Conservation (phyloP, 1,284 basidiomycete species). For the Papiliotrema fonsecae region DNA sequence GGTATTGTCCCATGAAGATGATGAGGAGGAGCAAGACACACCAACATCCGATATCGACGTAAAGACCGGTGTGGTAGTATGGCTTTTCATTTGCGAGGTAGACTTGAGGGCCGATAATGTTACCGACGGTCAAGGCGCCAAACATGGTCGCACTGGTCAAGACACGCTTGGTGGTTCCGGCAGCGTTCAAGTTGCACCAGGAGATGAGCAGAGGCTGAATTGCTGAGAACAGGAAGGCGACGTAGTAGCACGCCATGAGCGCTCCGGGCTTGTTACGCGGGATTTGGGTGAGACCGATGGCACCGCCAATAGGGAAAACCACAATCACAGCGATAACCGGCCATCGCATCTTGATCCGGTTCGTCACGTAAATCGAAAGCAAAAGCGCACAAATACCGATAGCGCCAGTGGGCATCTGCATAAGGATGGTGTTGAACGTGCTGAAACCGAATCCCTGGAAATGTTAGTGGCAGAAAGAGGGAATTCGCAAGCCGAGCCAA, state of each 20-base stretch:
- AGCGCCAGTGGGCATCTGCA: conserved; percentile 52
- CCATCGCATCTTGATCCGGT: conserved; percentile 53
- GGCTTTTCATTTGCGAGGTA: conserved; percentile 34
- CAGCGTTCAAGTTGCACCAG: conserved; percentile 41
- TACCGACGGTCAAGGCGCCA: conserved; percentile 27
- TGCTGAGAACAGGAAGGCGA: conserved; percentile 32
- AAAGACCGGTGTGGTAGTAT: conserved; percentile 36
- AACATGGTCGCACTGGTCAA: conserved; percentile 35
- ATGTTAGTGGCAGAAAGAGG: neutral
- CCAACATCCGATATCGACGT: conserved; percentile 40
- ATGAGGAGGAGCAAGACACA: conserved; percentile 29
- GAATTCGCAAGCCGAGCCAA: no score
- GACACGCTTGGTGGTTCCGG: conserved; percentile 42
- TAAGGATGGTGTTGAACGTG: conserved; percentile 45
- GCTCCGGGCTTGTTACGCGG: conserved; percentile 19
- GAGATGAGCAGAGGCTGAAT: conserved; percentile 37
- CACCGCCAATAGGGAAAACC: conserved; percentile 40
- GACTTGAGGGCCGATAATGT: conserved; percentile 37
- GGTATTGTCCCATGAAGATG: conserved; percentile 39
- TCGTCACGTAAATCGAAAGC: conserved; percentile 49
- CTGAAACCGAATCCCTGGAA: conserved; percentile 32
- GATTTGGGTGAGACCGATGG: conserved; percentile 32
- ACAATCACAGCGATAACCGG: conserved; percentile 50
- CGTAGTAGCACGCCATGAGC: conserved; percentile 39
- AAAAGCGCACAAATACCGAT: conserved; percentile 52